Evolutionary conservation across 305 asterid species (phyloP).

Genomic region (Rubia occidens): DNA sequence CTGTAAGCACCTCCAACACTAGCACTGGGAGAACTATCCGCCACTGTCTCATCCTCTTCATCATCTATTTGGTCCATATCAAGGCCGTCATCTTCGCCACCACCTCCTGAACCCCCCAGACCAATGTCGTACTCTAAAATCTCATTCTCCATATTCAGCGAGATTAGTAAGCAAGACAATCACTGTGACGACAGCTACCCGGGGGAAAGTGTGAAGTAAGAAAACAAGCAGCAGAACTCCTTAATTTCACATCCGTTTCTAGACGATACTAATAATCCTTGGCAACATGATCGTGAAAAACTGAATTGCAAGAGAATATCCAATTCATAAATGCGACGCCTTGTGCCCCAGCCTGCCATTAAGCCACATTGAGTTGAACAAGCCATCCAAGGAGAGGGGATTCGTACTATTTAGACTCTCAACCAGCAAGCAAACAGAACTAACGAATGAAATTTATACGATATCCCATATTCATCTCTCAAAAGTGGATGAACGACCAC

Average conservation of each 20-base stretch:
- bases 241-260: background rate
- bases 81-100: slow-evolving; percentile 40
- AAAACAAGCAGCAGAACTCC: background rate
- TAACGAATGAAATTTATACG: background rate
- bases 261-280: background rate
- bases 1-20: slow-evolving; percentile 18
- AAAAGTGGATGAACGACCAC: background rate
- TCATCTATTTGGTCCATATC: slow-evolving; percentile 44
- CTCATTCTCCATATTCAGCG: slow-evolving; percentile 51
- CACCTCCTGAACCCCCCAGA: slow-evolving; percentile 43
- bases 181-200: background rate
- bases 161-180: background rate
- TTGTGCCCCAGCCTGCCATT: background rate
- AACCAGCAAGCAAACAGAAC: background rate
- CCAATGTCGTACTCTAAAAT: slow-evolving; percentile 73
- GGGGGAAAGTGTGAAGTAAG: background rate
- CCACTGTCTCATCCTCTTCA: slow-evolving; percentile 22
- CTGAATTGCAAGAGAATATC: slow-evolving; percentile 1
- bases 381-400: background rate
- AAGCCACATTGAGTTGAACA: slow-evolving; percentile 18
- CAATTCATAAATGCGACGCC: background rate
- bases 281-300: background rate
- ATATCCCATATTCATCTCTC: background rate
- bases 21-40: slow-evolving; percentile 41
- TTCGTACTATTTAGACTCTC: background rate